phyloP scores from a whole-genome alignment of 2,329 filamentous ascomycete genomes.

The Exophiala mesophila region DNA sequence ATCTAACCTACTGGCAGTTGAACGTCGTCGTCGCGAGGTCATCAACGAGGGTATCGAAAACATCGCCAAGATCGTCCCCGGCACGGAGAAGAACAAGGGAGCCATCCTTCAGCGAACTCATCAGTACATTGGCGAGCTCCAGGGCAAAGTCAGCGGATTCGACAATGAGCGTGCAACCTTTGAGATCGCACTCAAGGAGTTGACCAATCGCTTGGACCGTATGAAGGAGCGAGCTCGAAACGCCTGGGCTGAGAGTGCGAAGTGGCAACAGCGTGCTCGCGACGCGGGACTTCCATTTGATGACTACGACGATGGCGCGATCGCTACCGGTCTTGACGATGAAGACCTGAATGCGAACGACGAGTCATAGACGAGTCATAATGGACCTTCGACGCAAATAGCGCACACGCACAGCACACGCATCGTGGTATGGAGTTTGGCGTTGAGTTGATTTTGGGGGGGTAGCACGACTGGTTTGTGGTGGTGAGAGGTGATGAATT shows the following conservation, averaged over 20 bases:
- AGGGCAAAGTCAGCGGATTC: slow-evolving; percentile 24
- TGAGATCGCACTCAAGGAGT: slow-evolving; percentile 62
- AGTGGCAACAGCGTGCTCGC: slow-evolving; percentile 45
- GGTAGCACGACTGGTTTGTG: no score
- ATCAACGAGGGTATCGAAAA: slow-evolving; percentile 99
- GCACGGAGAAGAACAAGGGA: slow-evolving; percentile 98
- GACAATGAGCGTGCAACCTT: slow-evolving; percentile 44
- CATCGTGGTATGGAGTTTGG: background rate
- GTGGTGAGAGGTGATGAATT: no score
- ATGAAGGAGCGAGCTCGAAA: slow-evolving; percentile 89
- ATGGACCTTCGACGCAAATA: no score
- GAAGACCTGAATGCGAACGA: slow-evolving; percentile 12
- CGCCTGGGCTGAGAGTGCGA: slow-evolving; percentile 79
- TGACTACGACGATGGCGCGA: slow-evolving; percentile 36
- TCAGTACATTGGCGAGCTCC: slow-evolving; percentile 83
- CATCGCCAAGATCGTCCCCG: slow-evolving; percentile 92
- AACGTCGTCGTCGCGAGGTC: slow-evolving; percentile 90
- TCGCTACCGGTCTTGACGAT: slow-evolving; percentile 14
- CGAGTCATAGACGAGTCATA: no score
- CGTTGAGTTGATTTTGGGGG: background rate
- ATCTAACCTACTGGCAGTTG: slow-evolving; percentile 55
- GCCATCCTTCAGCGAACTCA: slow-evolving; percentile 91
- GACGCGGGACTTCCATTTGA: slow-evolving; percentile 46
- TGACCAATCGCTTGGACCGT: slow-evolving; percentile 88
- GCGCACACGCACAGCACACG: background rate